phyloP scores from a whole-genome alignment of 2,329 filamentous ascomycete genomes.

The Aspergillus sp. region DNA sequence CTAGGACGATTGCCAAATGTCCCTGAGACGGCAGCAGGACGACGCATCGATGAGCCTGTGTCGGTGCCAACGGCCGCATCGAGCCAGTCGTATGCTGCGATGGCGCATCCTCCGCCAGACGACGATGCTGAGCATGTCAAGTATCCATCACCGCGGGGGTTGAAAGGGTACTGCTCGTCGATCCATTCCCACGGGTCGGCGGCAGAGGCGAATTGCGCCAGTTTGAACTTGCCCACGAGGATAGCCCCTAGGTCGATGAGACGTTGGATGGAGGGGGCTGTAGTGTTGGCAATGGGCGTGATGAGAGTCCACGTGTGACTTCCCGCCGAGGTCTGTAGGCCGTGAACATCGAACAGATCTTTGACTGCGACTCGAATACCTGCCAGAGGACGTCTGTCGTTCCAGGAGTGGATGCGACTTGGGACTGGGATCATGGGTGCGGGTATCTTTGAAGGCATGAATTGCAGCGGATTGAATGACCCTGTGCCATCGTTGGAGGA shows the following conservation, averaged over 20 bases:
- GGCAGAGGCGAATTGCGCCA: constrained; percentile 34
- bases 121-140: constrained; percentile 31
- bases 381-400: constrained; percentile 31
- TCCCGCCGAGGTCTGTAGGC: constrained; percentile 32
- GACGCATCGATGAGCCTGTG: constrained; percentile 48
- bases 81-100: constrained; percentile 42
- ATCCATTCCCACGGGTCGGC: constrained; percentile 21
- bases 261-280: constrained; percentile 30
- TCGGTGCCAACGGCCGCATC: constrained; percentile 39
- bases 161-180: constrained; percentile 31
- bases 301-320: constrained; percentile 30
- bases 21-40: constrained; percentile 44
- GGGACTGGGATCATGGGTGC: constrained; percentile 10
- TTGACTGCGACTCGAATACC: constrained; percentile 36
- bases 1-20: constrained; percentile 48
- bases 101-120: constrained; percentile 28
- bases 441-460: neutral
- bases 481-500: constrained; percentile 5
- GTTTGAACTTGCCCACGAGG: constrained; percentile 35
- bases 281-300: constrained; percentile 21
- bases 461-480: constrained; percentile 2
- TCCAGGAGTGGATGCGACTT: constrained; percentile 18
- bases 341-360: constrained; percentile 36
- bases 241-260: constrained; percentile 34
- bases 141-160: constrained; percentile 37